phyloP scores from a whole-genome alignment of 306 rosid genomes.

The Glycine soja region DNA sequence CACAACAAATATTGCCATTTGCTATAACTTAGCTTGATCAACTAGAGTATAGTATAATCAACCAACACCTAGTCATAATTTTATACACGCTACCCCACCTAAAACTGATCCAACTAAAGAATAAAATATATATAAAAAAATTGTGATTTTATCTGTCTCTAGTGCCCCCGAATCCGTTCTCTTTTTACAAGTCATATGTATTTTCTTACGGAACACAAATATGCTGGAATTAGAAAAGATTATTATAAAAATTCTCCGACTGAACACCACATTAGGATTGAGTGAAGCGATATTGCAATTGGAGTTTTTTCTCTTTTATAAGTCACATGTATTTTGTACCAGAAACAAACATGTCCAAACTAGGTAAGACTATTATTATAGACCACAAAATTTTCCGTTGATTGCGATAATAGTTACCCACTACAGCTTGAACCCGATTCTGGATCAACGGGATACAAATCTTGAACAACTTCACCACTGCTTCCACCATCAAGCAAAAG shows the following conservation, averaged over 20 bases:
- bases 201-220: too few relatives aligned
- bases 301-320: too few relatives aligned
- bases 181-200: too few relatives aligned
- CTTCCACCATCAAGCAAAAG: constrained; percentile 51
- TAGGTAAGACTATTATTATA: too few relatives aligned
- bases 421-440: not conserved
- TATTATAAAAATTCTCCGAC: too few relatives aligned
- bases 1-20: not conserved
- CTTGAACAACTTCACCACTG: not conserved
- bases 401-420: not conserved
- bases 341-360: too few relatives aligned
- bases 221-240: too few relatives aligned
- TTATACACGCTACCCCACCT: constrained; percentile 14
- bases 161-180: too few relatives aligned
- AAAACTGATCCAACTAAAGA: not conserved
- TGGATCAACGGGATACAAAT: constrained; percentile 29
- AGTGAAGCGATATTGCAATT: too few relatives aligned
- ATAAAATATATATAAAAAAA: constrained; percentile 14
- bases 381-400: too few relatives aligned
- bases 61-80: not conserved
- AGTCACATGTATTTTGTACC: too few relatives aligned
- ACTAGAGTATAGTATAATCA: not conserved
- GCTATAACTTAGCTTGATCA: not conserved
- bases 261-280: too few relatives aligned
- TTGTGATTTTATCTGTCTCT: not conserved